A percentile compares a stretch with the other conserved stretches of the same genome.
Conservation (phyloP, 2,329 filamentous ascomycete genomes). For the Alternaria viburni region DNA sequence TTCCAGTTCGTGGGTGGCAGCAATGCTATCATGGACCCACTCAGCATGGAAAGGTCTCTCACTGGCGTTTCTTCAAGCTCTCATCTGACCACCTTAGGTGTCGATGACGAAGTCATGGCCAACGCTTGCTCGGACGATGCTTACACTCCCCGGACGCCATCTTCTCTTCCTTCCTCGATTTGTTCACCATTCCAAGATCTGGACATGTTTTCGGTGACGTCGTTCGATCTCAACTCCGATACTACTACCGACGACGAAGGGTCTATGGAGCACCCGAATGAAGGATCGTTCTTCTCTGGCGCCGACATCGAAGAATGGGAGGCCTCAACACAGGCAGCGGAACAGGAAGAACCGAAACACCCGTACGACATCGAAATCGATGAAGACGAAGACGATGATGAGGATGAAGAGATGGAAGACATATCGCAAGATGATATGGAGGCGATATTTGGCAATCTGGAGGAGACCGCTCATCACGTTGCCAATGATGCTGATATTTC, state of each 20-base stretch:
- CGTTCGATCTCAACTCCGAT: conserved; percentile 9
- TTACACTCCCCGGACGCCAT: not conserved
- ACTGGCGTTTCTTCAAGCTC: conserved; percentile 10
- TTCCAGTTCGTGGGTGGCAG: conserved; percentile 7
- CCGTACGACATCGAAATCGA: not conserved
- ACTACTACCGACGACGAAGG: not conserved
- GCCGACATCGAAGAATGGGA: conserved; percentile 21
- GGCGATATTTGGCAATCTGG: conserved; percentile 19
- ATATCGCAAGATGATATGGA: conserved; percentile 16
- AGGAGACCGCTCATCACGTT: conserved; percentile 10
- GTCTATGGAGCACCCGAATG: not conserved
- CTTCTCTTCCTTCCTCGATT: conserved; percentile 12
- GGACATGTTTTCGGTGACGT: conserved; percentile 18
- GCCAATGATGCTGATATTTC: conserved; percentile 17
- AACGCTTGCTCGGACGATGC: not conserved
- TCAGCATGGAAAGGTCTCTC: conserved; percentile 1
- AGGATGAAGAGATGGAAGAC: conserved; percentile 22
- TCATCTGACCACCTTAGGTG: conserved; percentile 13
- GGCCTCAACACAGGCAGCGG: not conserved
- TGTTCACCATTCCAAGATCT: conserved; percentile 17
- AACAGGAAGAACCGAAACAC: not conserved
- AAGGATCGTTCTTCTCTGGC: conserved; percentile 16
- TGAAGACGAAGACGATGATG: not conserved
- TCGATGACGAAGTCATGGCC: conserved; percentile 9
- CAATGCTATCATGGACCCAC: not conserved